Conservation (phyloP, 2,329 filamentous ascomycete genomes). For the Aspergillus puulaauensis region DNA sequence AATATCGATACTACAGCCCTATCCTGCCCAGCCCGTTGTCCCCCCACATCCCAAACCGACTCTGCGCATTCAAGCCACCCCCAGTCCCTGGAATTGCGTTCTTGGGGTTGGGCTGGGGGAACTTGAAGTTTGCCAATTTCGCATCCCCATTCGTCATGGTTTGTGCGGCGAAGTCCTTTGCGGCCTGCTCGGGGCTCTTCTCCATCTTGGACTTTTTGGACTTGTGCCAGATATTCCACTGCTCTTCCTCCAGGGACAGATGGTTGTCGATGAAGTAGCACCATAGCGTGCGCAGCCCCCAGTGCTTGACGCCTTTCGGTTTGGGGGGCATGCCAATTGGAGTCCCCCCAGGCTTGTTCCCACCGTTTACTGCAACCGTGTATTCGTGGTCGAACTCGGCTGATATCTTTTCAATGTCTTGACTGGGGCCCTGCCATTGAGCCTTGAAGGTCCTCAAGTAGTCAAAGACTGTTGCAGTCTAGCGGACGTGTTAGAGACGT, state of each 20-base stretch:
- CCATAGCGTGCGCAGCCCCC: conserved; percentile 12
- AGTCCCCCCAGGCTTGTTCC: neutral
- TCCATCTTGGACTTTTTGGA: neutral
- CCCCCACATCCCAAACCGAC: conserved; percentile 14
- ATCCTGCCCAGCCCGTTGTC: conserved; percentile 9
- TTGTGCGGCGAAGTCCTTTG: conserved; percentile 3
- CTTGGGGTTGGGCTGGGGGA: conserved; percentile 4
- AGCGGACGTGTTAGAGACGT: neutral
- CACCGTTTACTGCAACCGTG: neutral
- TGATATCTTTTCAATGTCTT: conserved; percentile 9
- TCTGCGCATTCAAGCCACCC: conserved; percentile 6
- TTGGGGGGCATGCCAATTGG: neutral
- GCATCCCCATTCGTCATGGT: conserved; percentile 9
- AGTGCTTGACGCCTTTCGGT: neutral
- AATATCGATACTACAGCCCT: conserved; percentile 1
- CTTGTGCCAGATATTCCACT: neutral
- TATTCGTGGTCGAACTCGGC: conserved; percentile 11
- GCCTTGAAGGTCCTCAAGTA: conserved; percentile 2
- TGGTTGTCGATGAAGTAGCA: conserved; percentile 11
- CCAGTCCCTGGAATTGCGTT: conserved; percentile 4
- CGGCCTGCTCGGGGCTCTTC: too few relatives aligned
- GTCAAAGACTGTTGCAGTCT: conserved; percentile 9
- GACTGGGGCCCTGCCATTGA: conserved; percentile 9
- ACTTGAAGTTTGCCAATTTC: conserved; percentile 7
- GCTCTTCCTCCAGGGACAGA: neutral